A percentile compares a stretch with the other conserved stretches of the same genome.
Conservation (phyloP, 805 yeast genomes). For the Barnettozyma siamensis region DNA sequence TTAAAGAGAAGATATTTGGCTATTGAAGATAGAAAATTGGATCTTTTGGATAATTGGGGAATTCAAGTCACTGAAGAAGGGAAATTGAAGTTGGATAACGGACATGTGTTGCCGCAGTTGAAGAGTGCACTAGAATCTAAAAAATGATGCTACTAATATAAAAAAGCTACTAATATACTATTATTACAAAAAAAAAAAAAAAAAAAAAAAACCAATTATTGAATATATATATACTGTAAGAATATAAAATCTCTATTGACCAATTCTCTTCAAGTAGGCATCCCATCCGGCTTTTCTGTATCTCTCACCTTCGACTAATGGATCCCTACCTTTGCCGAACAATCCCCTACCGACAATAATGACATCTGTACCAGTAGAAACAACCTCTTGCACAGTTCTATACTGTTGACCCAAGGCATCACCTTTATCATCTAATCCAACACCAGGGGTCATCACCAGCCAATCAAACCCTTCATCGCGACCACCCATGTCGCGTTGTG, state of each 20-base stretch:
- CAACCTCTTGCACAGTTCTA: conserved; percentile 82
- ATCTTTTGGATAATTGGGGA: conserved; percentile 30
- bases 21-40: conserved; percentile 33
- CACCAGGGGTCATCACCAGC: conserved; percentile 98
- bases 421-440: conserved; percentile 94
- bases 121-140: not conserved
- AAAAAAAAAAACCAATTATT: too few relatives aligned
- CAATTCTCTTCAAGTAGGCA: conserved; percentile 55
- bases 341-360: conserved; percentile 98
- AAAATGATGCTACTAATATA: not conserved
- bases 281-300: conserved; percentile 94
- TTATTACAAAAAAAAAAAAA: too few relatives aligned
- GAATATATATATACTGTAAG: too few relatives aligned
- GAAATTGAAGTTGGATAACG: conserved; percentile 8
- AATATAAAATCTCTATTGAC: conserved; percentile 1
- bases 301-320: conserved; percentile 78
- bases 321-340: conserved; percentile 91
- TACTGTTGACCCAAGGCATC: conserved; percentile 96
- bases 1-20: conserved; percentile 62
- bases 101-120: conserved; percentile 2
- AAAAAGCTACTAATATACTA: too few relatives aligned
- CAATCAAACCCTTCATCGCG: conserved; percentile 85
- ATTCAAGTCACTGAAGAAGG: conserved; percentile 16
- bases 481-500: conserved; percentile 85
- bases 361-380: conserved; percentile 82